Conservation (phyloP, 2,329 filamentous ascomycete genomes). For the Emericellopsis atlantica region DNA sequence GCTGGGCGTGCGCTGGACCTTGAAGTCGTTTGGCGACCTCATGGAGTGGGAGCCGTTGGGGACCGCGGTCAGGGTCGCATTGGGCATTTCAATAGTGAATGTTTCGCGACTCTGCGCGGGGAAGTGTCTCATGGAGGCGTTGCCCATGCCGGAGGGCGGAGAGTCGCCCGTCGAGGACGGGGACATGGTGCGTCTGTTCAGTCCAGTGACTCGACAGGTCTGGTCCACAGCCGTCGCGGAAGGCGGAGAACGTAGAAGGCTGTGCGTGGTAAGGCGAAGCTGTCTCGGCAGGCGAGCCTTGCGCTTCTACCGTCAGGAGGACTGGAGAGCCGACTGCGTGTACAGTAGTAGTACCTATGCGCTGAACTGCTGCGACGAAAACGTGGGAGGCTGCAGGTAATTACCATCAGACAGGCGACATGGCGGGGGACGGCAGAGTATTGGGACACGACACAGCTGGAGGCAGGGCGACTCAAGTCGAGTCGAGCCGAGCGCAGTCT, state of each 20-base stretch:
- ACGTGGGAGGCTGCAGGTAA: slow-evolving; percentile 1
- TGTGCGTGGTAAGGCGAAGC: background rate
- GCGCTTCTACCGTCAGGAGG: too few species aligned
- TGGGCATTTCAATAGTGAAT: slow-evolving; percentile 35
- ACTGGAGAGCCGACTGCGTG: background rate
- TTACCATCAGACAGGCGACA: background rate
- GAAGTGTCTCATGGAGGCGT: slow-evolving; percentile 25
- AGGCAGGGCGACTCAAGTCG: background rate
- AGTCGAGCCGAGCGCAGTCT: background rate
- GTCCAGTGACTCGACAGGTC: too few species aligned
- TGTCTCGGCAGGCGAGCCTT: too few species aligned
- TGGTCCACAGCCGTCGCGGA: too few species aligned
- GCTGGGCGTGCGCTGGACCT: slow-evolving; percentile 28
- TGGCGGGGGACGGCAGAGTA: background rate
- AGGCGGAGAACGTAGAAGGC: too few species aligned
- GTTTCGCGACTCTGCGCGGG: slow-evolving; percentile 31
- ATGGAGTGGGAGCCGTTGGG: slow-evolving; percentile 27
- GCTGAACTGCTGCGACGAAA: background rate
- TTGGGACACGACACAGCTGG: background rate
- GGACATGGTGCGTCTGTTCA: slow-evolving; percentile 23
- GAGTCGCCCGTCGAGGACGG: slow-evolving; percentile 42
- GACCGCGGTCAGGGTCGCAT: slow-evolving; percentile 26
- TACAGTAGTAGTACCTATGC: background rate
- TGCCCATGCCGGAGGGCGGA: slow-evolving; percentile 26
- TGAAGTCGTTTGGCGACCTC: slow-evolving; percentile 38